These are phyloP conservation scores for Cucurbita pepo DNA, from an alignment of 306 rosid genomes.

Conservation along the genomic window DNA sequence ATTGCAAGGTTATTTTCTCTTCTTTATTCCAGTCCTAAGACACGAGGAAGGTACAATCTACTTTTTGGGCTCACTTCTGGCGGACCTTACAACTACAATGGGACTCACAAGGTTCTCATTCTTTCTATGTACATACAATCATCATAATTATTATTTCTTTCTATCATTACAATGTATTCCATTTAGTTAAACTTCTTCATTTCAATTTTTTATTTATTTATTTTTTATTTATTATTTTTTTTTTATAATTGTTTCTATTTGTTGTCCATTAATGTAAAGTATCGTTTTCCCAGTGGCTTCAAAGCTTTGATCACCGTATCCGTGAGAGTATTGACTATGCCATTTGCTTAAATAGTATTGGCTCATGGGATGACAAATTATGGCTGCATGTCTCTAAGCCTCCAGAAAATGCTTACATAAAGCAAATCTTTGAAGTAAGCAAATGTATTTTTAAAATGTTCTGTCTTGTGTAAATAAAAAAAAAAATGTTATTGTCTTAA, in stretches of 20 bases:
- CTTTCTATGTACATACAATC: not conserved
- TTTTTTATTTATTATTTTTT: not conserved
- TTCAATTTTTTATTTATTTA: too few relatives aligned
- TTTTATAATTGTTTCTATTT: not conserved
- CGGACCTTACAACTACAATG: constrained; percentile 96
- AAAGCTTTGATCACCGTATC: constrained; percentile 83
- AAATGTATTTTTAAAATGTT: constrained; percentile 3
- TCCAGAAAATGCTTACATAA: constrained; percentile 80
- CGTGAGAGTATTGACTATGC: constrained; percentile 94
- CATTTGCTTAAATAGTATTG: constrained; percentile 82
- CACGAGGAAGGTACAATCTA: constrained; percentile 88
- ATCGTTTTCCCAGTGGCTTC: constrained; percentile 68
- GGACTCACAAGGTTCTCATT: constrained; percentile 68
- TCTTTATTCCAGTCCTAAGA: constrained; percentile 87
- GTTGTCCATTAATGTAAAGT: constrained; percentile 6
- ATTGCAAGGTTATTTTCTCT: constrained; percentile 90
- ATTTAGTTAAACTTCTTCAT: constrained; percentile 2
- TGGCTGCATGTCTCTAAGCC: constrained; percentile 98
- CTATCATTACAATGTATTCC: constrained; percentile 1
- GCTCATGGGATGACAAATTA: constrained; percentile 83
- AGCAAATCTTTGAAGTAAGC: constrained; percentile 80
- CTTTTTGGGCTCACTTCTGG: constrained; percentile 94
- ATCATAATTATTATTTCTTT: not conserved
- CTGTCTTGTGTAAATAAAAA: not conserved
- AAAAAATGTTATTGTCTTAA: not conserved